phyloP scores from a whole-genome alignment of 768 basidiomycete genomes.

The Cubamyces lactineus region DNA sequence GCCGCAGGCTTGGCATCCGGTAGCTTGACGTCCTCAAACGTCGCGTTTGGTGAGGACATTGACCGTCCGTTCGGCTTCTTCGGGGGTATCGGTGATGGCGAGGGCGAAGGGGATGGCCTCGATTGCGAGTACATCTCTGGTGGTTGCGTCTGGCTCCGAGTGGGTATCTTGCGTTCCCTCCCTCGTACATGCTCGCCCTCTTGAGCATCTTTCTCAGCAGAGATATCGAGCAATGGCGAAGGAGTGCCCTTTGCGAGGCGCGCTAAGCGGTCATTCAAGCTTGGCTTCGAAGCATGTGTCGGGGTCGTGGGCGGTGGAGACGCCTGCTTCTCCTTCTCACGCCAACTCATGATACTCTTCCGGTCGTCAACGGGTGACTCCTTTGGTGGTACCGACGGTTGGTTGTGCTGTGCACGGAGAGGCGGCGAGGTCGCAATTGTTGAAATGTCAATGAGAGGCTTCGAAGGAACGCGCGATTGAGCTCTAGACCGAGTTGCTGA shows the following conservation, averaged over 20 bases:
- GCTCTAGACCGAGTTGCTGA: slow-evolving; percentile 28
- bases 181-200: slow-evolving; percentile 19
- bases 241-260: slow-evolving; percentile 29
- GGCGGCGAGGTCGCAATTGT: slow-evolving; percentile 25
- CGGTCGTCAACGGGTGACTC: slow-evolving; percentile 17
- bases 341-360: slow-evolving; percentile 10
- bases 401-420: slow-evolving; percentile 15
- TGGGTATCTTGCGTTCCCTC: slow-evolving; percentile 25
- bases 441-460: slow-evolving; percentile 47
- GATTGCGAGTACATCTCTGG: slow-evolving; percentile 16
- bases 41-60: slow-evolving; percentile 33
- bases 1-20: slow-evolving; percentile 24
- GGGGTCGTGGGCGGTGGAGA: slow-evolving; percentile 19
- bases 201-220: slow-evolving; percentile 3
- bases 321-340: slow-evolving; percentile 18
- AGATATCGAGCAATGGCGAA: slow-evolving; percentile 15
- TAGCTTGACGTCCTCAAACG: slow-evolving; percentile 29
- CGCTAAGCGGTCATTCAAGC: slow-evolving; percentile 32
- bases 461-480: slow-evolving; percentile 38
- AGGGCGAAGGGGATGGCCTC: slow-evolving; percentile 17
- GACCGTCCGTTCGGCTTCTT: slow-evolving; percentile 28
- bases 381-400: slow-evolving; percentile 22
- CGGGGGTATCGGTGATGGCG: slow-evolving; percentile 19
- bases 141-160: slow-evolving; percentile 33
- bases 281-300: slow-evolving; percentile 29